Evolutionary conservation across 2,329 filamentous ascomycete species (phyloP), one percentile per base, ranked within the genome.

Genomic region (Boeremia lycopersici): DNA sequence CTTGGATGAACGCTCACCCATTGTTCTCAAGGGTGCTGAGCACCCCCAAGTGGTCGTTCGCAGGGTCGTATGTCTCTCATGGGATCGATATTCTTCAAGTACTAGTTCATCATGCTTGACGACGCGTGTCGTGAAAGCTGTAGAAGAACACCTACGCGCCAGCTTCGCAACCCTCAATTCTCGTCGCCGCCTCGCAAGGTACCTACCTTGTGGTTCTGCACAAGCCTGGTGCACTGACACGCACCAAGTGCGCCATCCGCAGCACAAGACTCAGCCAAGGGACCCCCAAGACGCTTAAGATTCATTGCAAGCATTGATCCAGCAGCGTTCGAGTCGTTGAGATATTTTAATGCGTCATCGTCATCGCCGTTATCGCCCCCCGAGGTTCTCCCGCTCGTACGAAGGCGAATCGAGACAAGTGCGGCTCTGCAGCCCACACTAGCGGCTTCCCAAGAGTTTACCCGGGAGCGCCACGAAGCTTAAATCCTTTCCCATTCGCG

Each of bases 401-500:
- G n/a, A 41, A 29, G 3, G 13, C 39, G 2, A 2, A 19, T 9
- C 8, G 6, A 15, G 42, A 5, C n/a, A 23, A 35, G 26, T 46
- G 49, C 33, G 49, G 49, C 49, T 53, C 49, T 34, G 31, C 29
- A 4, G 9, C 38, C 29, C 12, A 10, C 31, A 8, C 42, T 41
- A 38, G 30, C 42, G 42, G 23, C 28, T 33, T 31, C 29, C 7
- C 46, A 50, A 55, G 52, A 50, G 15, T 55, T 55, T 55, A 55
- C 46, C 52, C 46, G 52, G 46, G 40, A 9, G 15, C 41, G 52
- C 52, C 46, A 55, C 52, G 47, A 50, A 55, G 52, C 52, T 55
- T 55, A 50, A 55, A 47, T 42, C 41, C 33, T 55, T 50, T 50
- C 46, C 52, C 52, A 46, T 23, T 12, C 2, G 11, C 36, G 25